phyloP scores from a whole-genome alignment of 208 protist genomes.

The Trypanosomatidae sp. region DNA sequence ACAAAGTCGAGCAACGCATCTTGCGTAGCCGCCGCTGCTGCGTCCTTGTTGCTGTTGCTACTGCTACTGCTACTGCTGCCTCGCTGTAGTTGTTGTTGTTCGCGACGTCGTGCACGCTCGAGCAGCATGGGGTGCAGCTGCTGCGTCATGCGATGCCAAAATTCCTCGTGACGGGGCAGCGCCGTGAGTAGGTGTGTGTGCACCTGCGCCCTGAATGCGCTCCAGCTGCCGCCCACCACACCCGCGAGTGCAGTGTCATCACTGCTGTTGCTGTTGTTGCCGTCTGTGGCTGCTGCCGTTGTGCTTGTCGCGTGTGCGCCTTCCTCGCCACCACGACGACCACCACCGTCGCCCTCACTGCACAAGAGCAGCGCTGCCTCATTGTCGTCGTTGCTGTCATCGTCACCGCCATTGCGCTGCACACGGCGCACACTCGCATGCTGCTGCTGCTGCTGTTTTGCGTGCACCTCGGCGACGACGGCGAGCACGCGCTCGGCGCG shows the following conservation, averaged over 20 bases:
- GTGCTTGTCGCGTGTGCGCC: not conserved
- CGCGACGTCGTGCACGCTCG: not conserved
- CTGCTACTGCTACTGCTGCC: conserved; percentile 1
- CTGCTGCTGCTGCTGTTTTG: not conserved
- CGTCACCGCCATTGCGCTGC: not conserved
- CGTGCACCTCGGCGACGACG: conserved; percentile 30
- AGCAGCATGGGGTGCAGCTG: conserved; percentile 54
- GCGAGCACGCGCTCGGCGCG: conserved; percentile 45
- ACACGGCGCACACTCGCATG: not conserved
- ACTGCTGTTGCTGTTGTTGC: too few relatives aligned
- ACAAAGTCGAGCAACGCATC: conserved; percentile 38
- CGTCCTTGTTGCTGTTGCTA: not conserved
- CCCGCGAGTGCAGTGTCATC: conserved; percentile 1
- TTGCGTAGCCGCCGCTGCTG: not conserved
- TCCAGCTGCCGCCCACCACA: conserved; percentile 25
- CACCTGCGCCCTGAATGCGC: conserved; percentile 57
- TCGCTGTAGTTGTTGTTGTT: not conserved
- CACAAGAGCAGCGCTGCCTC: conserved; percentile 1
- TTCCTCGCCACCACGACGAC: conserved; percentile 7
- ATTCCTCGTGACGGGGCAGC: conserved; percentile 75
- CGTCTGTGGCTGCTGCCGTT: conserved; percentile 2
- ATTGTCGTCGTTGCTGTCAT: not conserved
- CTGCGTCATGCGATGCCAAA: conserved; percentile 88
- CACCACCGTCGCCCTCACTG: conserved; percentile 2
- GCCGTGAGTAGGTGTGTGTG: conserved; percentile 33